Percentiles rank a stretch among this genome's conserved stretches.
Evolutionary conservation across 768 basidiomycete genomes (phyloP).

Genomic region (Lepiota subincarnata): DNA sequence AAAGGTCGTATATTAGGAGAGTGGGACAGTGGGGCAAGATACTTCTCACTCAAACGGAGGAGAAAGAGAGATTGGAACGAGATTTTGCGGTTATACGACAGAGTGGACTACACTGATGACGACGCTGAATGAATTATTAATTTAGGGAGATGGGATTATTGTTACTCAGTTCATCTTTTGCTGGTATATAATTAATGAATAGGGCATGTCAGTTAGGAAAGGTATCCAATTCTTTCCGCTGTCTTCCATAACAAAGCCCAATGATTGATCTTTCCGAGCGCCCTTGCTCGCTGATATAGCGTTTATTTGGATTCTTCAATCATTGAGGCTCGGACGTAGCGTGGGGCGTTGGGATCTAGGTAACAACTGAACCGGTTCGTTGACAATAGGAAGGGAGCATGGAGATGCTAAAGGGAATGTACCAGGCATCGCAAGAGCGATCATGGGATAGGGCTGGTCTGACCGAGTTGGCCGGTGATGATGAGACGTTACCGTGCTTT

Average conservation of each 20-base stretch:
- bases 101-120: conserved; percentile 76
- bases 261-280: no score
- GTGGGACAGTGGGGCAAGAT: conserved; percentile 71
- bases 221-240: no score
- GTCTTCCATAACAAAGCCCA: no score
- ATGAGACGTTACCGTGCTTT: neutral
- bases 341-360: neutral
- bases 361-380: neutral
- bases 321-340: neutral
- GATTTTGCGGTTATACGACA: conserved; percentile 74
- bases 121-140: conserved; percentile 18
- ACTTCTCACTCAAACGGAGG: conserved; percentile 75
- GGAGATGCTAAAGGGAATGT: neutral
- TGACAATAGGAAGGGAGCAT: neutral
- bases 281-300: no score
- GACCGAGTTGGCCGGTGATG: neutral
- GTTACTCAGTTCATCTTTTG: neutral
- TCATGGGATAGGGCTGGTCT: neutral
- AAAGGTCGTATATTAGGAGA: conserved; percentile 64
- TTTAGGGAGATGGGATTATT: neutral
- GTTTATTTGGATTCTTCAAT: neutral
- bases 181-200: no score
- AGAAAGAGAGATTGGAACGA: conserved; percentile 91
- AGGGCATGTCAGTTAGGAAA: no score
- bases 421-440: neutral